Percentiles rank a stretch among this genome's conserved stretches.
Conservation (phyloP, 2,329 filamentous ascomycete species). For the Pleoardoris graminearum region DNA sequence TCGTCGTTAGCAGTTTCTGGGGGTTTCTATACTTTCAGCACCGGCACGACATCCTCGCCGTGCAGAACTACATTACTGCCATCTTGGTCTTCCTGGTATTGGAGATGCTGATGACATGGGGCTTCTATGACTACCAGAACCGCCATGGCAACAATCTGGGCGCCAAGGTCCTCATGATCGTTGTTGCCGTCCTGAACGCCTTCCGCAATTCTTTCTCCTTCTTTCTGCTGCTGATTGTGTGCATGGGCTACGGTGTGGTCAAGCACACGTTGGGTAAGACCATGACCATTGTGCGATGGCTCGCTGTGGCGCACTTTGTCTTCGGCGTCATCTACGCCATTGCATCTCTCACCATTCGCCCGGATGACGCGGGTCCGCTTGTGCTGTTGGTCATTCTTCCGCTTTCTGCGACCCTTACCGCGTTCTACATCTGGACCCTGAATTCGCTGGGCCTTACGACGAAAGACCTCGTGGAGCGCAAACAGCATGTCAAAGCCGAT, state of each 20-base stretch:
- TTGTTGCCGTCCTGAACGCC: constrained; percentile 92
- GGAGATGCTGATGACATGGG: constrained; percentile 98
- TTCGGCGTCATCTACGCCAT: constrained; percentile 94
- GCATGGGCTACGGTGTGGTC: constrained; percentile 98
- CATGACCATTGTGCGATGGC: constrained; percentile 90
- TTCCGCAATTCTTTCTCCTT: constrained; percentile 97
- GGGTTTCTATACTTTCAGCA: constrained; percentile 95
- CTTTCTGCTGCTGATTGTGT: constrained; percentile 95
- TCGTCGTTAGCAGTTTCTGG: constrained; percentile 85
- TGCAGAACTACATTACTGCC: constrained; percentile 98
- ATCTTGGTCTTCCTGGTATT: constrained; percentile 92
- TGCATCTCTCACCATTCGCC: constrained; percentile 83
- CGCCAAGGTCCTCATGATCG: constrained; percentile 81
- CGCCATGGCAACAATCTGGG: constrained; percentile 80
- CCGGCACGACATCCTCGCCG: constrained; percentile 87
- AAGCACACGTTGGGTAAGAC: constrained; percentile 88
- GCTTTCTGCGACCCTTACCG: constrained; percentile 86
- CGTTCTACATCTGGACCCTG: constrained; percentile 98
- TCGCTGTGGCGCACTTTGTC: constrained; percentile 89
- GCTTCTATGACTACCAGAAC: constrained; percentile 97
- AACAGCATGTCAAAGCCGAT: constrained; percentile 86
- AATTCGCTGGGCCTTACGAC: constrained; percentile 94
- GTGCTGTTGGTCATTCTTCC: constrained; percentile 93
- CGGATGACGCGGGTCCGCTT: constrained; percentile 85
- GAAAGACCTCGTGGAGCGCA: constrained; percentile 92